phyloP scores from a whole-genome alignment of 352 stramenopile species.

The Globisporangium paroecandrum region DNA sequence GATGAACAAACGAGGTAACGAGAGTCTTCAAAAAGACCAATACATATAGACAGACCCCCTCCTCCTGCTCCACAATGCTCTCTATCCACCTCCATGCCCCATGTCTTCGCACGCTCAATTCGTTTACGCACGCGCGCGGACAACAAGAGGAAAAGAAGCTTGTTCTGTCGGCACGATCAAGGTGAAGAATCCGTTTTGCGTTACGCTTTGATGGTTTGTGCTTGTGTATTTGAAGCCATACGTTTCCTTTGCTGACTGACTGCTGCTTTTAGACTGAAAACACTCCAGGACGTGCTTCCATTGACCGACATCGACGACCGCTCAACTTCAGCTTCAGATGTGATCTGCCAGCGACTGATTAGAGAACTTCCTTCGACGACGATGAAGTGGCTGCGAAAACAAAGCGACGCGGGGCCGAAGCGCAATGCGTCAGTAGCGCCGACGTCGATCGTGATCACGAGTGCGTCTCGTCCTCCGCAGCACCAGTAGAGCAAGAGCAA shows the following conservation, averaged over 20 bases:
- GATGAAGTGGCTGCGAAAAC: conserved; percentile 1
- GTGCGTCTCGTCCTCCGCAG: neutral
- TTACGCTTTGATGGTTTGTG: neutral
- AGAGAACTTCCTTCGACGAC: neutral
- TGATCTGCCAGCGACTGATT: neutral
- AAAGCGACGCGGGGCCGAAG: neutral
- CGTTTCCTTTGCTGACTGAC: neutral
- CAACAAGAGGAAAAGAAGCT: neutral
- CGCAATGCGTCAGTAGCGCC: neutral
- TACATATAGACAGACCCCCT: neutral
- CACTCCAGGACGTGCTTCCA: neutral
- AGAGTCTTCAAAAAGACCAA: neutral
- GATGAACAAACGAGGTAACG: neutral
- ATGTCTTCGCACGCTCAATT: neutral
- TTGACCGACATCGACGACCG: neutral
- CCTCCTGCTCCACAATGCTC: neutral
- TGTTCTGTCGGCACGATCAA: neutral
- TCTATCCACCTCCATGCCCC: neutral
- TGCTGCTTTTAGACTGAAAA: neutral
- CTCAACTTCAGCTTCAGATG: neutral
- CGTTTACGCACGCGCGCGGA: neutral
- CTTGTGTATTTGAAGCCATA: neutral
- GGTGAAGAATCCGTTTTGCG: neutral
- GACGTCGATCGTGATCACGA: conserved; percentile 5
- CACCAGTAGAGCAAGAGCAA: neutral